Base-by-base conservation (phyloP, 495 filamentous ascomycete genomes). In the Aspergillus indologenus region DNA sequence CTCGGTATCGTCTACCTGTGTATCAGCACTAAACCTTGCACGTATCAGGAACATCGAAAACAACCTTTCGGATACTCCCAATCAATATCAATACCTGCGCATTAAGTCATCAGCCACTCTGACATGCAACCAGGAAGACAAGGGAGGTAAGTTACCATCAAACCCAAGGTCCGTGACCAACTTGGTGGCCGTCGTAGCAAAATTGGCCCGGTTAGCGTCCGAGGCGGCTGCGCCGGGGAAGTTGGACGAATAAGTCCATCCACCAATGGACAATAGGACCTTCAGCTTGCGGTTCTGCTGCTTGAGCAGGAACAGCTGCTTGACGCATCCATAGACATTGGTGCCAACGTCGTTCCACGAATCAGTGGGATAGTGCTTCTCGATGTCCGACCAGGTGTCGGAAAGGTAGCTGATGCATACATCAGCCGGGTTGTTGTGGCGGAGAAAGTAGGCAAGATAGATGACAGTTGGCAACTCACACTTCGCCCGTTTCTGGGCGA, bases 251-350 rank as follows among this genome's bases (percentile, higher is more conserved):
- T 97, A 98, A 0, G 92, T 96, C 94, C 95, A 98, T 26, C 94
- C 94, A 59, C 94, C 94, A 61, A 99, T 94, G 48, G 90, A 95
- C 14, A 99, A 84, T 11, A 98, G 80, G 6, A 96, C 81, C 74
- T 98, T 97, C 47, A 98, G 77, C 68, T 95, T 87, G 54, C 94
- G 86, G 73, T 98, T 87, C 58, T 83, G 78, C 67, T 88, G 88
- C 81, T 98, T 98, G 40, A 93, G 85, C 23, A 98, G 79, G 74
- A 87, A 91, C 20, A 98, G 84, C 77, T 98, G 94, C 80, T 98
- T 98, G 45, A 93, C 74, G 71, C 90, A 96, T 53, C 76, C 76
- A 34, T 79, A 79, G 19, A 78, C 75, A 57, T 79, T 79, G 62
- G 56, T 71, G 19, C 75, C 76, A 18, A 63, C 62, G 24, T 78